Conservation (phyloP, 2,329 filamentous ascomycete genomes). For the Clarireedia sp. region DNA sequence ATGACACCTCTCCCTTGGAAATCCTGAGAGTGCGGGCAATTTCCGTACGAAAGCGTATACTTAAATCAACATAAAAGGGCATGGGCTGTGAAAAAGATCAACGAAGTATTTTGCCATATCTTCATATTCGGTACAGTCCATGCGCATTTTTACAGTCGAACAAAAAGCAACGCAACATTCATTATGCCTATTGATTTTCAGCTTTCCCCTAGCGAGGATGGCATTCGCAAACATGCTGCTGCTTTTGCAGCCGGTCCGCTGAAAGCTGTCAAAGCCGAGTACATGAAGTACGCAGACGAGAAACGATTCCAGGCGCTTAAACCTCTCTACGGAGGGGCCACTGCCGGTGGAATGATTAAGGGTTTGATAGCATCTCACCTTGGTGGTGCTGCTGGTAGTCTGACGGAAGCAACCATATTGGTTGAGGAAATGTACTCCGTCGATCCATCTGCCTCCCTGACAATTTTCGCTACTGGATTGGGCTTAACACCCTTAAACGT, state of each 20-base stretch:
- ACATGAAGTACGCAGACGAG: constrained; percentile 19
- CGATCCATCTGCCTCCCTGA: constrained; percentile 42
- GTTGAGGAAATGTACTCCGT: constrained; percentile 46
- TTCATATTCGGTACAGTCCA: neutral
- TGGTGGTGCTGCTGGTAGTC: constrained; percentile 37
- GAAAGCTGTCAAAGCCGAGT: constrained; percentile 21
- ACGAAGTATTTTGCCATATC: neutral
- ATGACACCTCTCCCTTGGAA: no score
- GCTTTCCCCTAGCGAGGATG: constrained; percentile 25
- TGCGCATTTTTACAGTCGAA: neutral
- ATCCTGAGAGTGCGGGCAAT: no score
- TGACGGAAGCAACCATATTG: constrained; percentile 42
- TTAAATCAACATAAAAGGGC: no score
- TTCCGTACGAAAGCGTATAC: no score
- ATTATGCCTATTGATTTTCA: constrained; percentile 26
- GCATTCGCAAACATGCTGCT: constrained; percentile 24
- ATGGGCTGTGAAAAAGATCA: no score
- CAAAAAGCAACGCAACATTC: neutral
- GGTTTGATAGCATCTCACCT: constrained; percentile 38
- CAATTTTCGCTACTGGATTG: constrained; percentile 43
- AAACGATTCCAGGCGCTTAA: constrained; percentile 40
- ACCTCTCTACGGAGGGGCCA: constrained; percentile 39
- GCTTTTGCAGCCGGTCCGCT: constrained; percentile 26
- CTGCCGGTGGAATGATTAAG: constrained; percentile 38
- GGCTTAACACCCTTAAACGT: constrained; percentile 44